Evolutionary conservation across 495 filamentous ascomycete species (phyloP).

Genomic region (Copromyces sp.): DNA sequence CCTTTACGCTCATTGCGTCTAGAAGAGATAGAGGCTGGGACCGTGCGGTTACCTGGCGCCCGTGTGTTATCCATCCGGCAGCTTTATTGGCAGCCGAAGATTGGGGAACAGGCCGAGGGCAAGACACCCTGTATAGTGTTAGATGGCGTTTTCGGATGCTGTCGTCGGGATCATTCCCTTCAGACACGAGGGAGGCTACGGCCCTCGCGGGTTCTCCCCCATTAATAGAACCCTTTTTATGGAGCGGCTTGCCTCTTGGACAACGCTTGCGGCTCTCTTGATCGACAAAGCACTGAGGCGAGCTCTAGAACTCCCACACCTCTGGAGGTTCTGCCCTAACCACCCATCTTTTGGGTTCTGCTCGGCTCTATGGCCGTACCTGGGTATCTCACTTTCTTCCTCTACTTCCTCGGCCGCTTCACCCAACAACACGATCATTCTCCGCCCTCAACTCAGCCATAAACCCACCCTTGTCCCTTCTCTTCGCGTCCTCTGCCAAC

Average conservation of each 20-base stretch:
- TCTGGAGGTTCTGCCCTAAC: not conserved
- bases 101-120: not conserved
- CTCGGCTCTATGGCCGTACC: conserved; percentile 1
- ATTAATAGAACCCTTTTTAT: not conserved
- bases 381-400: conserved; percentile 23
- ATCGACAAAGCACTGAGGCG: not conserved
- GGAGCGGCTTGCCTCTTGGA: not conserved
- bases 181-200: not conserved
- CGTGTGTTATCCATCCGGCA: not conserved
- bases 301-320: not conserved
- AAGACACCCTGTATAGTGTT: not conserved
- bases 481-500: conserved; percentile 65
- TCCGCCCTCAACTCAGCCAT: conserved; percentile 73
- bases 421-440: conserved; percentile 49
- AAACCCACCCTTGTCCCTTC: conserved; percentile 64
- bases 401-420: conserved; percentile 12
- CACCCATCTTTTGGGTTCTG: not conserved
- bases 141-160: not conserved
- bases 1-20: not conserved
- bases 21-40: not conserved
- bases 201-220: not conserved
- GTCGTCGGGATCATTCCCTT: not conserved
- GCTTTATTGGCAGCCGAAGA: not conserved
- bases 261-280: not conserved
- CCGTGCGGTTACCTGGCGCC: not conserved